Percentiles rank a stretch among this genome's conserved stretches.
These are phyloP conservation scores for Stentor coeruleus DNA, from an alignment of 73 alveolate species.

Conservation along the genomic window DNA sequence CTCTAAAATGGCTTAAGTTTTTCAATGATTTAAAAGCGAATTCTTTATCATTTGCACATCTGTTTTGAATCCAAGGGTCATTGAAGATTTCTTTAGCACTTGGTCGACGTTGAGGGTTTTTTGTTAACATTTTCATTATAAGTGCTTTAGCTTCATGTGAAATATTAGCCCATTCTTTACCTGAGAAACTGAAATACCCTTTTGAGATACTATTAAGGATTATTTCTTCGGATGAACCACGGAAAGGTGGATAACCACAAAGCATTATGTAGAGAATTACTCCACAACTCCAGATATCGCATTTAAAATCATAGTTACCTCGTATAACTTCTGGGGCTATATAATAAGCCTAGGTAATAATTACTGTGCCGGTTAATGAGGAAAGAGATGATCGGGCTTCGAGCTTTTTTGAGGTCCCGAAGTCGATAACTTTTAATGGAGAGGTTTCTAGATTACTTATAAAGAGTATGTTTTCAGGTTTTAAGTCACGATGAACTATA, in stretches of 20 bases:
- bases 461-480: constrained; percentile 75
- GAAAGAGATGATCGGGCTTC: neutral
- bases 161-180: constrained; percentile 46
- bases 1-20: neutral
- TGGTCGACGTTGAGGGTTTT: constrained; percentile 32
- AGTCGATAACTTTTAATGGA: constrained; percentile 23
- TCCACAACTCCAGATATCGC: constrained; percentile 54
- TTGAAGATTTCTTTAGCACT: constrained; percentile 30
- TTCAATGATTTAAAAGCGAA: constrained; percentile 26
- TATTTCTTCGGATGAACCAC: constrained; percentile 30
- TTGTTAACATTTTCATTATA: constrained; percentile 33
- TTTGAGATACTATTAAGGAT: constrained; percentile 25
- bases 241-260: constrained; percentile 44
- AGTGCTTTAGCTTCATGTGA: constrained; percentile 45
- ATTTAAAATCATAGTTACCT: constrained; percentile 30
- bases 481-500: constrained; percentile 79
- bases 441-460: constrained; percentile 1
- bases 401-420: constrained; percentile 25
- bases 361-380: neutral
- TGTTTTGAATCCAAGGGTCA: constrained; percentile 39
- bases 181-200: constrained; percentile 33
- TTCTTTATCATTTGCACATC: neutral
- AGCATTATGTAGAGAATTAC: constrained; percentile 42
- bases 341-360: constrained; percentile 36
- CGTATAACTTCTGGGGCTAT: constrained; percentile 41